Evolutionary conservation across 139 green algal genomes (phyloP).

Genomic region (Deuterostichococcus epilithicus): DNA sequence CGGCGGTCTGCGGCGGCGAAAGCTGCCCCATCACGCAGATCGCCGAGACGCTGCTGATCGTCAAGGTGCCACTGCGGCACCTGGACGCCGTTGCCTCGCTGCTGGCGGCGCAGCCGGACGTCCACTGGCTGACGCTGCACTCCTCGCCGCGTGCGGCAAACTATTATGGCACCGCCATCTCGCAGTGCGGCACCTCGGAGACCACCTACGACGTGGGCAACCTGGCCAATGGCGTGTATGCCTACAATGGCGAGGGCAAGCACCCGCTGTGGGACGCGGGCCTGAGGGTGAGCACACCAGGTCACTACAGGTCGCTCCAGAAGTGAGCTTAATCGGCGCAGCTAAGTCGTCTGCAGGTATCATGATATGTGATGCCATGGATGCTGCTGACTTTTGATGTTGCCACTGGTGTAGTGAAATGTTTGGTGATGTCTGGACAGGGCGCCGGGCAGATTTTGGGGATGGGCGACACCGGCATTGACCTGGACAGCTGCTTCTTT

Average conservation of each 20-base stretch:
- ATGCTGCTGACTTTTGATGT: not conserved
- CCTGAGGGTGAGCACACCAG: slow-evolving; percentile 23
- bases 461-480: slow-evolving; percentile 84
- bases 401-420: not conserved
- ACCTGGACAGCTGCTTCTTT: slow-evolving; percentile 81
- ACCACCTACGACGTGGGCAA: too few species aligned
- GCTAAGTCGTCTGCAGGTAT: not conserved
- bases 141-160: slow-evolving; percentile 47
- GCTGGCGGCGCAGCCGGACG: slow-evolving; percentile 22
- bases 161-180: slow-evolving; percentile 42
- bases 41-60: not conserved
- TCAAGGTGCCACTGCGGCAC: not conserved
- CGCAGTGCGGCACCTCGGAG: slow-evolving; percentile 30
- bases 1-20: not conserved
- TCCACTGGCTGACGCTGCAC: slow-evolving; percentile 44
- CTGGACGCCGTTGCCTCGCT: not conserved
- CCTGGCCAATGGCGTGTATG: not conserved
- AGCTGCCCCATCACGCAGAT: not conserved
- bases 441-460: slow-evolving; percentile 77
- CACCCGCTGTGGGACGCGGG: slow-evolving; percentile 76
- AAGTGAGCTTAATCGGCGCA: not conserved
- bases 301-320: not conserved
- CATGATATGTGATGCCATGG: not conserved
- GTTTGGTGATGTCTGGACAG: not conserved
- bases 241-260: slow-evolving; percentile 6